A percentile compares a stretch with the other conserved stretches of the same genome.
These are phyloP conservation scores for Ascochyta rabiei DNA, from an alignment of 2,329 filamentous ascomycete species.

Conservation along the genomic window DNA sequence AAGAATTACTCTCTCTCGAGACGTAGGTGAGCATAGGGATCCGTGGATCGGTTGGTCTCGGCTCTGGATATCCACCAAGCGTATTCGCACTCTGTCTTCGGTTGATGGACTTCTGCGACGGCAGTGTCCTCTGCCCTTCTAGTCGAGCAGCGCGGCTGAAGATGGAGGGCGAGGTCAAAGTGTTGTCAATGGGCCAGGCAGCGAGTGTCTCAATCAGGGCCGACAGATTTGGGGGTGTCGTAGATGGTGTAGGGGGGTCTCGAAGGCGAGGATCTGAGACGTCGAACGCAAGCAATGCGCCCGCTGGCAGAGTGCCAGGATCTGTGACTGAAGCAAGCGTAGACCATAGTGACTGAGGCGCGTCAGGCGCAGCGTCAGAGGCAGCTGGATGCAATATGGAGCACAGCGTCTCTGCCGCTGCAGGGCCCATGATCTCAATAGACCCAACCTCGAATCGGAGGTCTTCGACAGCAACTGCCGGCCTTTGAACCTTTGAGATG, in stretches of 20 bases:
- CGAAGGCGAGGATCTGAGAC: conserved; percentile 79
- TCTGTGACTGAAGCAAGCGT: conserved; percentile 39
- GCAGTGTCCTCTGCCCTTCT: conserved; percentile 68
- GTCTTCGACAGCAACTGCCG: conserved; percentile 69
- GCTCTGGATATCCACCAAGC: conserved; percentile 67
- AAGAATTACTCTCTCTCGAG: conserved; percentile 63
- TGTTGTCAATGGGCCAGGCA: conserved; percentile 69
- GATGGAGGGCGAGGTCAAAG: conserved; percentile 58
- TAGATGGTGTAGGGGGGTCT: conserved; percentile 70
- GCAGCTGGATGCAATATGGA: conserved; percentile 65
- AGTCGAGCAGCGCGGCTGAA: conserved; percentile 73
- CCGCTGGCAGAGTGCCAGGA: conserved; percentile 70
- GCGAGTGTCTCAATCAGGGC: conserved; percentile 64
- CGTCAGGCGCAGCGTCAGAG: conserved; percentile 28
- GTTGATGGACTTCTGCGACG: conserved; percentile 80
- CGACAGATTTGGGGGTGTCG: conserved; percentile 24
- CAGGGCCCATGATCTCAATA: conserved; percentile 73
- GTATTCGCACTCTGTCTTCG: conserved; percentile 69
- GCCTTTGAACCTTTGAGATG: conserved; percentile 65
- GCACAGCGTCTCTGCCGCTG: conserved; percentile 77
- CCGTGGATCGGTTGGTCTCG: conserved; percentile 67
- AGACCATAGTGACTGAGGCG: conserved; percentile 45
- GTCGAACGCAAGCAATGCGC: conserved; percentile 74
- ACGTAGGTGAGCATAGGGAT: conserved; percentile 79
- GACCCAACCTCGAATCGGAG: conserved; percentile 75